Conservation (phyloP, 768 basidiomycete genomes). For the Pisolithus microcarpus region DNA sequence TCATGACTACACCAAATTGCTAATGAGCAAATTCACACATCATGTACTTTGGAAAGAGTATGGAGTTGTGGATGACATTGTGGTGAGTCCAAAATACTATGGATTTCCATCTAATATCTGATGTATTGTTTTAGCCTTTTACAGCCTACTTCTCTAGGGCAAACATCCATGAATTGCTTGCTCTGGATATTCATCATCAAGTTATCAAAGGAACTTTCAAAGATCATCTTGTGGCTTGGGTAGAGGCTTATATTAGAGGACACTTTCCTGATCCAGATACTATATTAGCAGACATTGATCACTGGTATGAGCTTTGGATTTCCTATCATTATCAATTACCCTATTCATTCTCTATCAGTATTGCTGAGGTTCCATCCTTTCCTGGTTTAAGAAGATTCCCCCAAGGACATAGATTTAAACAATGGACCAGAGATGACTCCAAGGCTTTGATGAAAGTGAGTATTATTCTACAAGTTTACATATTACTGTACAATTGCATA, state of each 20-base stretch:
- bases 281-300: not conserved
- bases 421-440: conserved; percentile 17
- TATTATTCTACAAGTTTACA: too few species aligned
- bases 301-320: too few species aligned
- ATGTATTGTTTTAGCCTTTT: not conserved
- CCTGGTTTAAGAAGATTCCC: conserved; percentile 7
- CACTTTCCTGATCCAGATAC: not conserved
- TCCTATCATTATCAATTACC: not conserved
- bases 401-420: conserved; percentile 10
- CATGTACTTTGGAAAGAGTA: not conserved
- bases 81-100: not conserved
- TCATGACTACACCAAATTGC: too few species aligned
- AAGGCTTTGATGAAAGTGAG: conserved; percentile 8
- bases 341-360: conserved; percentile 7
- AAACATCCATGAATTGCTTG: not conserved
- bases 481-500: conserved; percentile 1
- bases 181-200: conserved; percentile 3
- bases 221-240: conserved; percentile 11
- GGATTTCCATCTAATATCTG: too few species aligned
- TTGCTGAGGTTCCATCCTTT: not conserved
- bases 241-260: not conserved
- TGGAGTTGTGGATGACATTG: not conserved
- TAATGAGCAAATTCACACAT: too few species aligned
- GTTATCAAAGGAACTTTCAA: conserved; percentile 10
- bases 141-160: not conserved